Base-by-base conservation (phyloP, 208 protist species). In the Crithidia mellificae region DNA sequence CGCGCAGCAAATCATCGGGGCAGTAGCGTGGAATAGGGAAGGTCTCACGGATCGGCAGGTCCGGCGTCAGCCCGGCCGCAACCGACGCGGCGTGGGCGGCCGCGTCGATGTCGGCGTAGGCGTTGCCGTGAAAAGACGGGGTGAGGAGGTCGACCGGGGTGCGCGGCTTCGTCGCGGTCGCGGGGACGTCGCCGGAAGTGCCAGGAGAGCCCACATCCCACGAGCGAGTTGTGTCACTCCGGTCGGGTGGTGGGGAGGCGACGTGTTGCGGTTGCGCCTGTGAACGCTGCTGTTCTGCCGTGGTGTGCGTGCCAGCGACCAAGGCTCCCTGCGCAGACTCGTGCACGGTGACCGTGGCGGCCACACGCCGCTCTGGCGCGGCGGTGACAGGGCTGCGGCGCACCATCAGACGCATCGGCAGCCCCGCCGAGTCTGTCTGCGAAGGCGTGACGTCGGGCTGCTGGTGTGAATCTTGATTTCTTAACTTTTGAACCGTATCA, bases 21-120 rank as follows among this genome's bases (percentile, higher is more conserved):
- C 84, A 84, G 30, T 47, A 62, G 2, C 56, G 44, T 2, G 90
- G 90, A 15, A 95, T 77, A 4, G 67, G 50, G 41, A 90, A 91
- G 6, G 84, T 92, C 43, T 94, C 89, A 34, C 68, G 68, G n/a
- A 49, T 61, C 0, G 52, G 34, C 11, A 62, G 27, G 43, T 30
- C 24, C 4, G 47, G 9, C 22, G 15, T 51, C 6, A 64, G n/a
- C 0, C 58, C 58, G 4, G 53, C 39, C 1, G 44, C 59, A 36
- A 46, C 19, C 34, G 25, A 6, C 3, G 83, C 78, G 1, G 88
- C 61, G 9, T 50, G 22, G 6, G 76, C 47, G 3, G 29, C 62
- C 0, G 67, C 72, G 43, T 87, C 81, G 27, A 80, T 76, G 17
- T 74, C 77, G 2, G 50, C 55, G 54, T 84, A 44, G 20, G 43